Percentiles rank a stretch among this genome's conserved stretches.
phyloP scores from a whole-genome alignment of 2,329 filamentous ascomycete species.

The Colletotrichum tropicale region DNA sequence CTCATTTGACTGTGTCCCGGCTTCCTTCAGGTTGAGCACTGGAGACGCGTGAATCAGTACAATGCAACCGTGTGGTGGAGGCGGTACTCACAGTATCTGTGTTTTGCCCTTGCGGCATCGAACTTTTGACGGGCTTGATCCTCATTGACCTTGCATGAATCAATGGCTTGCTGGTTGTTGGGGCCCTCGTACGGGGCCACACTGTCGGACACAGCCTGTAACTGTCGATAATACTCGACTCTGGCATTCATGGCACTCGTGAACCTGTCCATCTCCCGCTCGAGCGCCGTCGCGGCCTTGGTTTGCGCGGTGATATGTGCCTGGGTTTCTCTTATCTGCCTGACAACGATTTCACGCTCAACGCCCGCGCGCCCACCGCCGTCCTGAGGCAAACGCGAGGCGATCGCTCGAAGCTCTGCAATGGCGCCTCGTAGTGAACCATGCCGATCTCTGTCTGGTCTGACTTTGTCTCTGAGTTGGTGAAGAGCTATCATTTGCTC shows the following conservation, averaged over 20 bases:
- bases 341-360: conserved; percentile 70
- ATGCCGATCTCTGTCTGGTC: conserved; percentile 48
- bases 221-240: conserved; percentile 86
- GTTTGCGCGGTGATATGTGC: conserved; percentile 54
- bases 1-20: conserved; percentile 67
- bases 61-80: background rate
- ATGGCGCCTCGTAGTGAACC: conserved; percentile 75
- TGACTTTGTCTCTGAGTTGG: conserved; percentile 47
- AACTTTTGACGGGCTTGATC: conserved; percentile 61
- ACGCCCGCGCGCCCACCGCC: conserved; percentile 36
- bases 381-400: conserved; percentile 60
- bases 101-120: conserved; percentile 70
- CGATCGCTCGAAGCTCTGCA: conserved; percentile 70
- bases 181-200: conserved; percentile 76
- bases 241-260: conserved; percentile 82
- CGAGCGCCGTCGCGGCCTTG: conserved; percentile 53
- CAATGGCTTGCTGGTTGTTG: conserved; percentile 55
- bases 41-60: background rate
- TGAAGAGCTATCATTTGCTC: conserved; percentile 62
- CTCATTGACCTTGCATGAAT: conserved; percentile 49
- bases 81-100: conserved; percentile 66
- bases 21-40: conserved; percentile 59
- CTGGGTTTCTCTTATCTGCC: conserved; percentile 66
- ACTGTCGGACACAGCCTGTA: conserved; percentile 89
- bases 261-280: conserved; percentile 78